Evolutionary conservation across 371 early-diverging fungal genomes (phyloP).

Genomic region (Entomophthora muscae): DNA sequence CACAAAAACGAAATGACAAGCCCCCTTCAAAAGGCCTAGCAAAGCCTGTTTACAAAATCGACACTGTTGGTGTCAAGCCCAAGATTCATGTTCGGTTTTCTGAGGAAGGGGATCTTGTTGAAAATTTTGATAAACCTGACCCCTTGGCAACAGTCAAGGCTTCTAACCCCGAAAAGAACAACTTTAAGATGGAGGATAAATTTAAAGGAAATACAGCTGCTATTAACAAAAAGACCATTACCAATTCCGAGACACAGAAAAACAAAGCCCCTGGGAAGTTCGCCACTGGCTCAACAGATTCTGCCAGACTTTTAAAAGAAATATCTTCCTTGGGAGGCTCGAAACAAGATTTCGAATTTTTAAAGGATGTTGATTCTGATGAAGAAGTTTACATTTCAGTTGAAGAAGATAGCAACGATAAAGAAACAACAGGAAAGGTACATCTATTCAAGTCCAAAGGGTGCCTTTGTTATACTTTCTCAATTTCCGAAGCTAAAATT

Average conservation of each 20-base stretch:
- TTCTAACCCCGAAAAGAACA: too few species aligned
- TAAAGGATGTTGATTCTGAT: conserved; percentile 19
- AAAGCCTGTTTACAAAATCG: neutral
- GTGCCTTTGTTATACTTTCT: too few species aligned
- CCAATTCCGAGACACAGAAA: too few species aligned
- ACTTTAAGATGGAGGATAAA: too few species aligned
- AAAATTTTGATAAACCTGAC: neutral
- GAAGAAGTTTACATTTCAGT: conserved; percentile 12
- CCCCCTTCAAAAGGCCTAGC: neutral
- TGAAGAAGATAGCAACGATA: conserved; percentile 7
- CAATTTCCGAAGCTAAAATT: too few species aligned
- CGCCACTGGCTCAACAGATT: conserved; percentile 1
- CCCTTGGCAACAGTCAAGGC: too few species aligned
- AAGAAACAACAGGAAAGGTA: neutral
- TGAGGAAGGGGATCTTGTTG: neutral
- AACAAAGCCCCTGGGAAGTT: too few species aligned
- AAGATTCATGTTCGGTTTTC: neutral
- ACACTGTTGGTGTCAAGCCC: neutral
- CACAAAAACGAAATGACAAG: neutral
- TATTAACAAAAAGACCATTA: too few species aligned
- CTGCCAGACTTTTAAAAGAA: conserved; percentile 15
- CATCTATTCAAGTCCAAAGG: too few species aligned
- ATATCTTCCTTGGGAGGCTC: conserved; percentile 21
- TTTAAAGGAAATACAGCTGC: too few species aligned
- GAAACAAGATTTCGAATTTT: conserved; percentile 19